Percentiles rank a stretch among this genome's conserved stretches.
These are phyloP conservation scores for Scedosporium minutisporum DNA, from an alignment of 2,329 filamentous ascomycete genomes.

Conservation along the genomic window DNA sequence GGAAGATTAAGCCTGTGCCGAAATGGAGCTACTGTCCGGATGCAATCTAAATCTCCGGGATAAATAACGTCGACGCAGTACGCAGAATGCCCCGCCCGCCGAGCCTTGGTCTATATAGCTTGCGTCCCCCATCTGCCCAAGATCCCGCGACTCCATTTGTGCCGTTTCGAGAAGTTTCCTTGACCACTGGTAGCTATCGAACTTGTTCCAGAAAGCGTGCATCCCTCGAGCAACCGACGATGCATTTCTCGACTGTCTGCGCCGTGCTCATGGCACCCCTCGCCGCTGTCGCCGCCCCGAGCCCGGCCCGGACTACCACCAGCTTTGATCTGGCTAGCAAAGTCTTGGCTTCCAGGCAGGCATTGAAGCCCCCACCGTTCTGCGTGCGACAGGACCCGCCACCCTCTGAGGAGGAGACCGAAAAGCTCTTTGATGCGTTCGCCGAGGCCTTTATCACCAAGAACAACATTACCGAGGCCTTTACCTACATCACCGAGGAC, in stretches of 20 bases:
- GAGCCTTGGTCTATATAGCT: not conserved
- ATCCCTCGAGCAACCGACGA: not conserved
- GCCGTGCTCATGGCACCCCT: not conserved
- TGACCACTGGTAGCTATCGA: too few relatives aligned
- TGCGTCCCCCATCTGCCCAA: not conserved
- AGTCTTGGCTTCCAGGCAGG: slow-evolving; percentile 1
- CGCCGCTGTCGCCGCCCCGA: not conserved
- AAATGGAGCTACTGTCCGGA: not conserved
- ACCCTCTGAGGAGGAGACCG: slow-evolving; percentile 3
- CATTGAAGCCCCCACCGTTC: not conserved
- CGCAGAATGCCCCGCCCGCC: not conserved
- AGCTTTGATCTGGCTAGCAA: not conserved
- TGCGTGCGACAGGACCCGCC: slow-evolving; percentile 1
- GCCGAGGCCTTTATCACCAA: slow-evolving; percentile 5
- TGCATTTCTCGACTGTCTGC: not conserved
- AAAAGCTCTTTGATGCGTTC: slow-evolving; percentile 3
- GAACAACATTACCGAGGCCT: slow-evolving; percentile 4
- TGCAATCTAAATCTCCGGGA: not conserved
- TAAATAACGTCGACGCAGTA: not conserved
- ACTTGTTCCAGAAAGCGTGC: too few relatives aligned
- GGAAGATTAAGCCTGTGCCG: not conserved
- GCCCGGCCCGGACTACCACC: not conserved
- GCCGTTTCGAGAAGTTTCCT: not conserved
- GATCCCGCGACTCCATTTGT: too few relatives aligned
- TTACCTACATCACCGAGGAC: slow-evolving; percentile 6